A percentile compares a stretch with the other conserved stretches of the same genome.
Conservation (phyloP, 1,284 basidiomycete genomes). For the Ceratobasidium sp. region DNA sequence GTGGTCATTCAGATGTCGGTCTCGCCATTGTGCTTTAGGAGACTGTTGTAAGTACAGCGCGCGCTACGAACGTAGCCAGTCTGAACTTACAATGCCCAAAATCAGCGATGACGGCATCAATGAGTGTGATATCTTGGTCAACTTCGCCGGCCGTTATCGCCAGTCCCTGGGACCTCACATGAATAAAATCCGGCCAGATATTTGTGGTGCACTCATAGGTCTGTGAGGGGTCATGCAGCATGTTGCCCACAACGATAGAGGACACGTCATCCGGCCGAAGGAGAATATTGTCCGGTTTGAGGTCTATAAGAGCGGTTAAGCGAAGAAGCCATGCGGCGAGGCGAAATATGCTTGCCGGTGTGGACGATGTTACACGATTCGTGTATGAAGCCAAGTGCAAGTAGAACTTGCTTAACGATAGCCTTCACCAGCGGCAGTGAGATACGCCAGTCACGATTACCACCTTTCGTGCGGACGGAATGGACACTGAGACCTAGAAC, state of each 20-base stretch:
- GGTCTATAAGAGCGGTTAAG: slow-evolving; percentile 53
- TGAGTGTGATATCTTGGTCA: not conserved
- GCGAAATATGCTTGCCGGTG: slow-evolving; percentile 48
- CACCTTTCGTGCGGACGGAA: slow-evolving; percentile 61
- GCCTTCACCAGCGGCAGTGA: slow-evolving; percentile 64
- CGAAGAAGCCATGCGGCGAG: not conserved
- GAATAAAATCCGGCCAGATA: not conserved
- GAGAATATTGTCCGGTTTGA: slow-evolving; percentile 67
- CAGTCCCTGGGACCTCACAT: not conserved
- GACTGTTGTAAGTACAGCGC: too few species aligned
- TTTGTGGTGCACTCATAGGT: slow-evolving; percentile 5
- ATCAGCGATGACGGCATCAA: not conserved
- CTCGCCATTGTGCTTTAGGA: too few species aligned
- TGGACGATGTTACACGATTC: slow-evolving; percentile 62
- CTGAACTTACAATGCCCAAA: slow-evolving; percentile 13
- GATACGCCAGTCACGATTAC: slow-evolving; percentile 60
- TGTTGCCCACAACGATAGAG: slow-evolving; percentile 46
- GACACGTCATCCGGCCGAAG: slow-evolving; percentile 53
- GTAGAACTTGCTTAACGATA: slow-evolving; percentile 64
- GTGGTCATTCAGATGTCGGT: too few species aligned
- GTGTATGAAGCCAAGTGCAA: slow-evolving; percentile 67
- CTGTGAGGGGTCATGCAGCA: slow-evolving; percentile 19
- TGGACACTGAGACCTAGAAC: slow-evolving; percentile 65
- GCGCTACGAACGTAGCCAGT: not conserved
- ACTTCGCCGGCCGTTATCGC: not conserved